Conservation (phyloP, 352 stramenopile species). For the Pythium sp. region DNA sequence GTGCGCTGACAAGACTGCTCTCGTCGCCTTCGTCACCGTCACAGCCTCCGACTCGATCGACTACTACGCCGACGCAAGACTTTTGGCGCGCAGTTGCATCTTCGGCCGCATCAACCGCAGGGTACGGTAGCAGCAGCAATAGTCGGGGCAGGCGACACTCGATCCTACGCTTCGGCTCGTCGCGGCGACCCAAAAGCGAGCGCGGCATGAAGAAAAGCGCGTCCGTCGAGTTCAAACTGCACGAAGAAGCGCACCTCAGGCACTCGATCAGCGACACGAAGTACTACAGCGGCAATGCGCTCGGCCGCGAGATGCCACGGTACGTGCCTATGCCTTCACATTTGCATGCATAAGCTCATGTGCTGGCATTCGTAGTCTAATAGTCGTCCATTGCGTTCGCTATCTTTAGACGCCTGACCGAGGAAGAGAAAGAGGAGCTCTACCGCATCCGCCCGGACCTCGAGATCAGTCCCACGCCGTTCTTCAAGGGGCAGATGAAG, state of each 20-base stretch:
- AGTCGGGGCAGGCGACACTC: constrained; percentile 32
- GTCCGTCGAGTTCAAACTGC: constrained; percentile 69
- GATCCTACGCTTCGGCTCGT: constrained; percentile 63
- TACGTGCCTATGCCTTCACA: constrained; percentile 15
- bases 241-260: constrained; percentile 37
- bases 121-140: constrained; percentile 21
- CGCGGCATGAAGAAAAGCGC: constrained; percentile 51
- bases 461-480: constrained; percentile 60
- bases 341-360: neutral
- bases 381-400: neutral
- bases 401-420: constrained; percentile 52
- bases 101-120: neutral
- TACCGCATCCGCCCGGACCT: constrained; percentile 82
- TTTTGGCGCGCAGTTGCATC: constrained; percentile 2
- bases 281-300: constrained; percentile 36
- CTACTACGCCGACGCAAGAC: neutral
- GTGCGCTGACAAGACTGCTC: constrained; percentile 13
- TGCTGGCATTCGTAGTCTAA: neutral
- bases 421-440: constrained; percentile 79
- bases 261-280: constrained; percentile 20
- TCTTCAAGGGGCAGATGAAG: constrained; percentile 57
- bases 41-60: neutral
- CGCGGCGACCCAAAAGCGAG: constrained; percentile 22
- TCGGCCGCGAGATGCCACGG: constrained; percentile 41
- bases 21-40: neutral